Conservation (phyloP, 73 alveolate species). For the Tetrahymena malaccensis region DNA sequence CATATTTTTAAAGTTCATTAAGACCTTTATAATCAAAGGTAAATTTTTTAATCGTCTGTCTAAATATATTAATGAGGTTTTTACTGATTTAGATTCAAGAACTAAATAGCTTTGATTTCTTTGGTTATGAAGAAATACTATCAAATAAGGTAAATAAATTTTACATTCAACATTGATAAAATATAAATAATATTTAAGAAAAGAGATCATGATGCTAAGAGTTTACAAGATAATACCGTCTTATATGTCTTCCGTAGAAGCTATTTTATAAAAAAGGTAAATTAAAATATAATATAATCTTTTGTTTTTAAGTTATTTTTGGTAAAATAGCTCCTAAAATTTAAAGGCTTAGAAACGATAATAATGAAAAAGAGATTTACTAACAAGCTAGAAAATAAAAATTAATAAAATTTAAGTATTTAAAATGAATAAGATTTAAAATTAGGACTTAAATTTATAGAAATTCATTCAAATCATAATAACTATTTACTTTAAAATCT, state of each 20-base stretch:
- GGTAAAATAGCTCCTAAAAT: background rate
- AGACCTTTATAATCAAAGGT: background rate
- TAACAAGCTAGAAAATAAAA: background rate
- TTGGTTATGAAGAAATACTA: background rate
- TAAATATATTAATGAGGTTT: background rate
- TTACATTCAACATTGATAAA: background rate
- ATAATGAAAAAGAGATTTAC: background rate
- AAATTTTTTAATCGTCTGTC: background rate
- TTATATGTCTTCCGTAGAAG: background rate
- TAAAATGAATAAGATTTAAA: background rate
- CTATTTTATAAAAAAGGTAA: background rate
- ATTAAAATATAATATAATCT: background rate
- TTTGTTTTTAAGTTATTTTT: background rate
- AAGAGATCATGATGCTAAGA: background rate
- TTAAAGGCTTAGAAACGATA: background rate
- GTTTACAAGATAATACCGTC: background rate
- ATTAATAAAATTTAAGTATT: background rate
- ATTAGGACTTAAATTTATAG: background rate
- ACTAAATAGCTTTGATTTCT: background rate
- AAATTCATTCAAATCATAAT: background rate
- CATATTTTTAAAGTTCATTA: background rate
- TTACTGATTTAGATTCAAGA: background rate
- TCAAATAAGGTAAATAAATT: background rate
- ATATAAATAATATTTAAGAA: background rate
- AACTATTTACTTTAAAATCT: background rate